Evolutionary conservation across 2,329 filamentous ascomycete genomes (phyloP), one percentile per base, ranked within the genome.

Genomic region (Botrytis cinerea): DNA sequence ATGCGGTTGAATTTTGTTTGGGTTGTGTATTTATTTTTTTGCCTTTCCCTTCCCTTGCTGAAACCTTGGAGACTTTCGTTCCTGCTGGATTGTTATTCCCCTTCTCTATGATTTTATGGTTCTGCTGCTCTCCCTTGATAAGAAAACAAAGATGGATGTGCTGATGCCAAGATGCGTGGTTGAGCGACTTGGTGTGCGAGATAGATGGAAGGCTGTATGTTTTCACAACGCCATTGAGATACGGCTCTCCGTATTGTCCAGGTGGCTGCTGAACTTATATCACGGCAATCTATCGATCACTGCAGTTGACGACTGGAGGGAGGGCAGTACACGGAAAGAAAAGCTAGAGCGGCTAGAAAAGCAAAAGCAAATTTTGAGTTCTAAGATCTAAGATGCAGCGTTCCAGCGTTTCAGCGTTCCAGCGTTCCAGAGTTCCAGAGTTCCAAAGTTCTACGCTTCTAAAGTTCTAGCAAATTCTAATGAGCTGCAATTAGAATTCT

Each of bases 121-220:
- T 7, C 25, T 38, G 8, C n/a, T 28, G 28, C 28, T 51, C 54
- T 66, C 70, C 61, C 46, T 67, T 72, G 64, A 43, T 68, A 7
- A 54, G n/a, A 64, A n/a, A 64, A n/a, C n/a, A 66, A 63, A 64
- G 60, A 54, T 71, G 70, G 18, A 68, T 68, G 46, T 71, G 38
- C 61, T 67, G 46, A 22, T 45, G 61, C 61, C 70, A 68, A 68
- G 38, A 43, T 32, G 64, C 10, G 10, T 40, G 35, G 25, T 57
- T 18, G 38, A 32, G 43, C 38, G 28, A 57, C 12, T 22, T 61
- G n/a, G n/a, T 16, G 51, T n/a, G 54, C 20, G 40, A 35, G 28
- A 10, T 20, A 20, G n/a, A 61, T 22, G 40, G 51, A 46, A 20
- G 35, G 38, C 32, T 32, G 67, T 59, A 16, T 59, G 35, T 70